Percentiles rank a stretch among this genome's conserved stretches.
These are phyloP conservation scores for Euphorbia tirucalli DNA, from an alignment of 345 rosid species.

Conservation along the genomic window DNA sequence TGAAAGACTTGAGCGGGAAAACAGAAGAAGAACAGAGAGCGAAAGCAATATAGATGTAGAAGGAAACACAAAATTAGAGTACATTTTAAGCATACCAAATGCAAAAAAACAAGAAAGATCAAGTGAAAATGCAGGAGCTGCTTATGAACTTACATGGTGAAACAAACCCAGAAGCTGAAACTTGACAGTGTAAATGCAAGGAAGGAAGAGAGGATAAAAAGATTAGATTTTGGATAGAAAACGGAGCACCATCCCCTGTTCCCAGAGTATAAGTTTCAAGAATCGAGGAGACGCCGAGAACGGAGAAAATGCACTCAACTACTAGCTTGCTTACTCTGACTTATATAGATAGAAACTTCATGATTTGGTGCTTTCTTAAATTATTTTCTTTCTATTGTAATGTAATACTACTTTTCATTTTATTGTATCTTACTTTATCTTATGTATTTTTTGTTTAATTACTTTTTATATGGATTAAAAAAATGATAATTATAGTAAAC, in stretches of 20 bases:
- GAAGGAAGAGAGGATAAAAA: neutral
- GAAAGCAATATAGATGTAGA: neutral
- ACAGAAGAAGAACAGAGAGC: neutral
- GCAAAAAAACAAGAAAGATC: neutral
- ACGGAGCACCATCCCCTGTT: neutral
- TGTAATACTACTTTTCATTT: too few species aligned
- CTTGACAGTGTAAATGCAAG: too few species aligned
- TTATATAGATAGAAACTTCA: too few species aligned
- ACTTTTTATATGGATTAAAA: too few species aligned
- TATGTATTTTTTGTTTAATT: too few species aligned
- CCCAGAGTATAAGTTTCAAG: neutral
- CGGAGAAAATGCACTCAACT: neutral
- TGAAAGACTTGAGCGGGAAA: too few species aligned
- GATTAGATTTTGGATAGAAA: too few species aligned
- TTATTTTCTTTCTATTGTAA: neutral
- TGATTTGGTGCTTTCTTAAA: too few species aligned
- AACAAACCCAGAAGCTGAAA: neutral
- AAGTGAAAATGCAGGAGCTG: slow-evolving; percentile 2
- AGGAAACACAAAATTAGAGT: too few species aligned
- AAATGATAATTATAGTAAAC: too few species aligned
- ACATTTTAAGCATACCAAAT: too few species aligned
- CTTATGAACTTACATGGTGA: neutral
- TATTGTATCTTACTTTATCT: too few species aligned
- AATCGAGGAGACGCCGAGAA: neutral
- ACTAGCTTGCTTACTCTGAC: neutral